A percentile compares a stretch with the other conserved stretches of the same genome.
These are phyloP conservation scores for Arabis alpina DNA, from an alignment of 345 rosid species.

Conservation along the genomic window DNA sequence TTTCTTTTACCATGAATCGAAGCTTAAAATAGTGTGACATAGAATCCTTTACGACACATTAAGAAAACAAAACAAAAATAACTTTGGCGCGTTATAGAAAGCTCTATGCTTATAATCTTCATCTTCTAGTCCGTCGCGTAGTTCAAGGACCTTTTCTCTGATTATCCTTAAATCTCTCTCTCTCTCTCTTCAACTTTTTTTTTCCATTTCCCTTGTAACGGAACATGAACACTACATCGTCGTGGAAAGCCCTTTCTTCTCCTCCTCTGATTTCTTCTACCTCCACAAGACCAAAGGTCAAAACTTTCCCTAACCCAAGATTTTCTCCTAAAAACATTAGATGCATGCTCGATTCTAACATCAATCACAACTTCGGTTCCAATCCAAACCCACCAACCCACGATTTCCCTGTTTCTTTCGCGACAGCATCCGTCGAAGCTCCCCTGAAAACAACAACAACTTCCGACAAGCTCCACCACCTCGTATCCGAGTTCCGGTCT, in stretches of 20 bases:
- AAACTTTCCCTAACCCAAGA: slow-evolving; percentile 3
- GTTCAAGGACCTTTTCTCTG: slow-evolving; percentile 30
- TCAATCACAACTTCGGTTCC: slow-evolving; percentile 18
- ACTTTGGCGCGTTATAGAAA: slow-evolving; percentile 7
- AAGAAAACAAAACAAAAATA: neutral
- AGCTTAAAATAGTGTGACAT: too few relatives aligned
- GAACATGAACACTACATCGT: slow-evolving; percentile 38
- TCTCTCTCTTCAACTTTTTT: neutral
- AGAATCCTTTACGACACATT: too few relatives aligned
- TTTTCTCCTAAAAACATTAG: slow-evolving; percentile 2
- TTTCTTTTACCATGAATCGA: too few relatives aligned
- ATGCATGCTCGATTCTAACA: slow-evolving; percentile 27
- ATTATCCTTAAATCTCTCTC: slow-evolving; percentile 28
- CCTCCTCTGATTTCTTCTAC: slow-evolving; percentile 33
- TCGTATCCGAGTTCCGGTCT: slow-evolving; percentile 64
- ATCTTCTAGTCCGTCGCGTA: slow-evolving; percentile 30
- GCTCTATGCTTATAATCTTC: neutral
- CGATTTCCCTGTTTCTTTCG: slow-evolving; percentile 30
- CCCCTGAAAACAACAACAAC: slow-evolving; percentile 25
- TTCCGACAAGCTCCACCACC: slow-evolving; percentile 49
- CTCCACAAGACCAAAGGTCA: neutral
- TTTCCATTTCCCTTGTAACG: neutral
- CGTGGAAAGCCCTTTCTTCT: slow-evolving; percentile 25
- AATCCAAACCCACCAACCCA: neutral
- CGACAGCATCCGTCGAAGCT: slow-evolving; percentile 26